Evolutionary conservation across 129 eudicot species (phyloP).

Genomic region (Tagetes patula): DNA sequence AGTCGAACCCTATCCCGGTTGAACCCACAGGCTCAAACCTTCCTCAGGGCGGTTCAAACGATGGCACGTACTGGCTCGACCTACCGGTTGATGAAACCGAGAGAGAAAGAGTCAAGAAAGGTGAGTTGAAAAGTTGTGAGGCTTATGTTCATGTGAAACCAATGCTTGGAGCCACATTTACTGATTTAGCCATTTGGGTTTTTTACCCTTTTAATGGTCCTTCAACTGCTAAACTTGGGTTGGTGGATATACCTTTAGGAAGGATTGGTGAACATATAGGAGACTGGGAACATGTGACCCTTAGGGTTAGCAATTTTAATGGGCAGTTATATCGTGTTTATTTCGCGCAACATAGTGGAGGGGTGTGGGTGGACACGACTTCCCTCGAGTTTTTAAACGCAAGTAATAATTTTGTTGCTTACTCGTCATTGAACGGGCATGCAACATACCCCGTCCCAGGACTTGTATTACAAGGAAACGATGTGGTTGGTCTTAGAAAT

Average conservation of each 20-base stretch:
- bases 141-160: slow-evolving; percentile 65
- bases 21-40: slow-evolving; percentile 57
- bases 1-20: slow-evolving; percentile 43
- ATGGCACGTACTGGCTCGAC: slow-evolving; percentile 69
- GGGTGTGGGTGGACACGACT: slow-evolving; percentile 54
- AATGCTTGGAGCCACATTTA: slow-evolving; percentile 59
- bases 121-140: slow-evolving; percentile 40
- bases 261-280: slow-evolving; percentile 73
- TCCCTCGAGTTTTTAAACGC: slow-evolving; percentile 42
- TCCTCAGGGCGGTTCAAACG: slow-evolving; percentile 64
- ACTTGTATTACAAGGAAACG: slow-evolving; percentile 42
- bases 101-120: slow-evolving; percentile 50
- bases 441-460: slow-evolving; percentile 54
- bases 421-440: slow-evolving; percentile 64
- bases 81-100: slow-evolving; percentile 49
- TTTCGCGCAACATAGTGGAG: slow-evolving; percentile 65
- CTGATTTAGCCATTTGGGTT: slow-evolving; percentile 63
- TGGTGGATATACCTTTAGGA: slow-evolving; percentile 43
- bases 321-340: slow-evolving; percentile 51
- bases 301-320: slow-evolving; percentile 65
- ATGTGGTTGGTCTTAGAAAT: slow-evolving; percentile 42
- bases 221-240: slow-evolving; percentile 52
- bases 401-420: slow-evolving; percentile 44
- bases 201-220: slow-evolving; percentile 81
- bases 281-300: slow-evolving; percentile 84